Percentiles rank a stretch among this genome's conserved stretches.
phyloP scores from a whole-genome alignment of 1,284 basidiomycete species.

The Sporisorium sorghi region DNA sequence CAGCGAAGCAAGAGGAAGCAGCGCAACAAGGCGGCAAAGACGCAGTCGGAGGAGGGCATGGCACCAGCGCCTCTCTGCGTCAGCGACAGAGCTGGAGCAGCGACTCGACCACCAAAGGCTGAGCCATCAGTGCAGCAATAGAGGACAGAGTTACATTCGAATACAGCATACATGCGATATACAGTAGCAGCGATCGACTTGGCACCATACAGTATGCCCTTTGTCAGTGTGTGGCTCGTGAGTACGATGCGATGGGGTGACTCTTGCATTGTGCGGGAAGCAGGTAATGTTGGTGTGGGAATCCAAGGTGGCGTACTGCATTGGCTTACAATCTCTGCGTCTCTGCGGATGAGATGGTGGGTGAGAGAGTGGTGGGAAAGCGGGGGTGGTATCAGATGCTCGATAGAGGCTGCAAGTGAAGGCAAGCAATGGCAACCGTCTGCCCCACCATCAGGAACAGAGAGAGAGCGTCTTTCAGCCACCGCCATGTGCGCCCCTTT shows the following conservation, averaged over 20 bases:
- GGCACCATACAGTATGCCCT: not conserved
- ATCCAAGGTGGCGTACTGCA: not conserved
- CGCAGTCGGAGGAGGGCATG: not conserved
- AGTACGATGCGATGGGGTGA: too few species aligned
- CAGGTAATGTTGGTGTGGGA: too few species aligned
- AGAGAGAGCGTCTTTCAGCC: not conserved
- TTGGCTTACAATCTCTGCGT: too few species aligned
- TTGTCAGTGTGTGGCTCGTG: too few species aligned
- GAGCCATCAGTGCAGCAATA: not conserved
- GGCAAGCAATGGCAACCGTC: too few species aligned
- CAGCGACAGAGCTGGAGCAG: slow-evolving; percentile 49
- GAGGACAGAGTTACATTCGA: too few species aligned
- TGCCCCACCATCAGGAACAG: not conserved
- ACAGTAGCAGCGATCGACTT: not conserved
- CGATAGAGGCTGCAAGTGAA: too few species aligned
- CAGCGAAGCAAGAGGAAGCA: slow-evolving; percentile 16
- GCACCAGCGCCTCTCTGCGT: slow-evolving; percentile 6
- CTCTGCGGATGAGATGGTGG: not conserved
- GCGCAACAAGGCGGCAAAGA: not conserved
- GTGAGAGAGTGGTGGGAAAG: not conserved
- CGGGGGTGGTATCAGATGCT: not conserved
- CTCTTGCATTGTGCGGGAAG: too few species aligned
- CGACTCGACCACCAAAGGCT: slow-evolving; percentile 51
- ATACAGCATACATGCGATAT: slow-evolving; percentile 3
- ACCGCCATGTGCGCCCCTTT: not conserved